Evolutionary conservation across 1,139 yeast species (phyloP).

Genomic region (Sugiyamaella sp.): DNA sequence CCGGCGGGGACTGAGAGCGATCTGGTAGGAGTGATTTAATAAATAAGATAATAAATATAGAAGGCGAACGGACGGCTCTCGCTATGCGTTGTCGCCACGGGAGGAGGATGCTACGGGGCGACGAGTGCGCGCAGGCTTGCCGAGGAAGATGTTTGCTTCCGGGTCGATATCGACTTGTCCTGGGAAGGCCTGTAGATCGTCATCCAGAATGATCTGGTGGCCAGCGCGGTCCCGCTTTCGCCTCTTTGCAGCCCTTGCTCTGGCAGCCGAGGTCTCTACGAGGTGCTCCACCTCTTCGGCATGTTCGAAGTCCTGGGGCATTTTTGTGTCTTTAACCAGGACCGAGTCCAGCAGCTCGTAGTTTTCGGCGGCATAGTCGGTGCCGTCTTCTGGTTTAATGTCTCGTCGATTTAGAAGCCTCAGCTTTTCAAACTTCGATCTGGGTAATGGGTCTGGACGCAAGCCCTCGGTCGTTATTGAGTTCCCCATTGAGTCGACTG

Average conservation of each 20-base stretch:
- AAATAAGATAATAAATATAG: no score
- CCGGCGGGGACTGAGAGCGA: no score
- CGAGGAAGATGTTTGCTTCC: background rate
- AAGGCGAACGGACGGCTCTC: no score
- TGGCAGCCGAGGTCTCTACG: background rate
- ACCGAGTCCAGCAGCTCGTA: conserved; percentile 14
- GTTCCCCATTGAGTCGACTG: background rate
- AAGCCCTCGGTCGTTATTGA: background rate
- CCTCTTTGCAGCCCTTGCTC: background rate
- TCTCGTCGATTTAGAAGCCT: conserved; percentile 3
- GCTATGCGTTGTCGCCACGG: no score
- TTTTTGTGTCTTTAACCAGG: background rate
- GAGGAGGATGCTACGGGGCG: no score
- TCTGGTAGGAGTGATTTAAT: no score
- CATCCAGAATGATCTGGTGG: background rate
- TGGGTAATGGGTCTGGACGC: background rate
- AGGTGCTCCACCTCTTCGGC: conserved; percentile 4
- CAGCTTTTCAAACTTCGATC: background rate
- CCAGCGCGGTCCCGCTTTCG: background rate
- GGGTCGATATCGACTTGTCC: background rate
- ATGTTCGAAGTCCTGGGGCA: conserved; percentile 4
- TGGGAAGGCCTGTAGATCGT: background rate
- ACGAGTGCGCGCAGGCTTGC: no score
- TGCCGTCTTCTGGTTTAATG: no score
- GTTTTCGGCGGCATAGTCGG: conserved; percentile 12